phyloP scores from a whole-genome alignment of 1,139 yeast species.

The Arxiozyma slooffiae region DNA sequence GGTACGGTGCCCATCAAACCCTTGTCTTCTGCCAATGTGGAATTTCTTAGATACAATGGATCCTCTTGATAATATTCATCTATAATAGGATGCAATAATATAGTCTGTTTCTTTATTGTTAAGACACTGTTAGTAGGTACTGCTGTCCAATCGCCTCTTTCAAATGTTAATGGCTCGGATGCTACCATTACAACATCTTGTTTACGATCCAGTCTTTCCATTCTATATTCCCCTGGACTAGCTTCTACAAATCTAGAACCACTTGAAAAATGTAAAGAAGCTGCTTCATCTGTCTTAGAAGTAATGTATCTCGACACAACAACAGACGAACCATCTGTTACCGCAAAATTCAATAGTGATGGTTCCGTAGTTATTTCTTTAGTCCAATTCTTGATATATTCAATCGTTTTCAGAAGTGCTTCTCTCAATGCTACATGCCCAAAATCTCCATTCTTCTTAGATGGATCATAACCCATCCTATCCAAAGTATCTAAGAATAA shows the following conservation, averaged over 20 bases:
- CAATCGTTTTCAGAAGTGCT: conserved; percentile 68
- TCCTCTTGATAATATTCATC: conserved; percentile 82
- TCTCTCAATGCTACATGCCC: conserved; percentile 52
- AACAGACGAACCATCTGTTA: conserved; percentile 85
- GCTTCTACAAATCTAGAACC: conserved; percentile 87
- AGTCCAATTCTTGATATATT: conserved; percentile 59
- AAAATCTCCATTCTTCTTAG: conserved; percentile 36
- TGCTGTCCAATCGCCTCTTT: conserved; percentile 94
- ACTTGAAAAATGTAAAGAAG: conserved; percentile 86
- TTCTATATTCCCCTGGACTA: conserved; percentile 79
- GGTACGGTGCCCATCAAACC: conserved; percentile 83
- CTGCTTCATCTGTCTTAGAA: conserved; percentile 87
- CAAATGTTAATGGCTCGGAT: conserved; percentile 91
- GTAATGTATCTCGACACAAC: conserved; percentile 85
- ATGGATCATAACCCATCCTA: conserved; percentile 68
- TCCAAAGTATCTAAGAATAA: conserved; percentile 68
- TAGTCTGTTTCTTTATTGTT: conserved; percentile 79
- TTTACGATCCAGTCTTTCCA: conserved; percentile 87
- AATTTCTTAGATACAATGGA: conserved; percentile 57
- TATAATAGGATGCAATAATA: conserved; percentile 76
- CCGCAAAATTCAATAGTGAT: conserved; percentile 82
- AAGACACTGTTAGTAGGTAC: conserved; percentile 86
- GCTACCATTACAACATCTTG: conserved; percentile 96
- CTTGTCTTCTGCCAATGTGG: conserved; percentile 77
- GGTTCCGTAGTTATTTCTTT: conserved; percentile 48